phyloP scores from a whole-genome alignment of 331 rosid species.

The Phaseolus coccineus region DNA sequence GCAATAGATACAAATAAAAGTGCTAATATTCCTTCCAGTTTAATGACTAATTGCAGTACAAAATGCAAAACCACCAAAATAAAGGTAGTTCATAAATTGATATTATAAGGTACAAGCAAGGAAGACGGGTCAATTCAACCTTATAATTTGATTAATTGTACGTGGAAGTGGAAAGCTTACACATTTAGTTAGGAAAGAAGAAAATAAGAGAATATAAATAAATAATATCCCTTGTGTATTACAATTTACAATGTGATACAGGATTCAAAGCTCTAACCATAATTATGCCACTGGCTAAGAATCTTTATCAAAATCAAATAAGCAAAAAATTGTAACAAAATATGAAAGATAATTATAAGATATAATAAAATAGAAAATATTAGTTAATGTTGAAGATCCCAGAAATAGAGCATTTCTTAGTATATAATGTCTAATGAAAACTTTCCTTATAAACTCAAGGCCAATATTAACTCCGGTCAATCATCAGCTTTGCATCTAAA shows the following conservation, averaged over 20 bases:
- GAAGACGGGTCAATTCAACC: conserved; percentile 15
- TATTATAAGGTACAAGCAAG: neutral
- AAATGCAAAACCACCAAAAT: conserved; percentile 33
- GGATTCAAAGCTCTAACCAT: neutral
- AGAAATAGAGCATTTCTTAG: too few species aligned
- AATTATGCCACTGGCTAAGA: too few species aligned
- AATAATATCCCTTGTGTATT: neutral
- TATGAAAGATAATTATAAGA: neutral
- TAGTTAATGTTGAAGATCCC: conserved; percentile 19
- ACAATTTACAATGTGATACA: conserved; percentile 1
- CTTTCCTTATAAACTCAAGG: neutral
- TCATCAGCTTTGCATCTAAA: neutral
- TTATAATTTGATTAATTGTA: conserved; percentile 29
- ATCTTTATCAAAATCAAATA: too few species aligned
- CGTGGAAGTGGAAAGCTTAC: conserved; percentile 2
- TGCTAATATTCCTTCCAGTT: conserved; percentile 29
- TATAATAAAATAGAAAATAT: neutral
- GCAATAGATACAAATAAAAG: conserved; percentile 35
- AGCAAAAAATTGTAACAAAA: neutral
- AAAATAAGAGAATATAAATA: neutral
- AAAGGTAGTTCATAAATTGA: neutral
- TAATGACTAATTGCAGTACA: conserved; percentile 31
- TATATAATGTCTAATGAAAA: neutral
- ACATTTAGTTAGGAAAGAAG: conserved; percentile 1
- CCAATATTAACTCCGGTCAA: neutral